Percentiles rank a stretch among this genome's conserved stretches.
These are phyloP conservation scores for Coniochaeta hoffmannii DNA, from an alignment of 2,329 filamentous ascomycete genomes.

Conservation along the genomic window DNA sequence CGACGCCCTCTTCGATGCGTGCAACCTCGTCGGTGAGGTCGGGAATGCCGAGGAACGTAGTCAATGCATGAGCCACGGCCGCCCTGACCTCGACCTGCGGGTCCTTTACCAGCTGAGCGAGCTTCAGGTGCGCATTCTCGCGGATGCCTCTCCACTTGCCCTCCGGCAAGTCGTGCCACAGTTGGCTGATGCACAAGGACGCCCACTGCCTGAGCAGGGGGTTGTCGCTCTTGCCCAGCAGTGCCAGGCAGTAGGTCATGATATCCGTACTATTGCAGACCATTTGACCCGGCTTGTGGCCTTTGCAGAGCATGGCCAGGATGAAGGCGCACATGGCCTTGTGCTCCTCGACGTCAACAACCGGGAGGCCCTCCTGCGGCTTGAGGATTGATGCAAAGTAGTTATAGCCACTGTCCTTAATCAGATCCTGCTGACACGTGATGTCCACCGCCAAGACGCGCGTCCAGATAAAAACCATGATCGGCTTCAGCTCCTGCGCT, in stretches of 20 bases:
- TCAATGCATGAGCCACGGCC: conserved; percentile 88
- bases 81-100: conserved; percentile 87
- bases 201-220: conserved; percentile 90
- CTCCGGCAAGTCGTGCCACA: conserved; percentile 86
- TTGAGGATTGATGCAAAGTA: conserved; percentile 95
- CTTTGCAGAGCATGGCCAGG: conserved; percentile 92
- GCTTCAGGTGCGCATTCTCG: conserved; percentile 72
- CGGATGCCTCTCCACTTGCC: conserved; percentile 95
- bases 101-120: conserved; percentile 76
- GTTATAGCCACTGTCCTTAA: conserved; percentile 95
- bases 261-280: conserved; percentile 88
- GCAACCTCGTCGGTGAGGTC: conserved; percentile 88
- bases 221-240: conserved; percentile 80
- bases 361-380: conserved; percentile 72
- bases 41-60: conserved; percentile 87
- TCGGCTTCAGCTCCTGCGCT: conserved; percentile 87
- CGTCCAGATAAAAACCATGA: conserved; percentile 99
- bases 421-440: conserved; percentile 83
- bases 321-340: conserved; percentile 99
- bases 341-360: conserved; percentile 86
- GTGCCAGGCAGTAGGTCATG: conserved; percentile 77
- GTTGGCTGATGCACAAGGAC: conserved; percentile 87
- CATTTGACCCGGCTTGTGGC: conserved; percentile 83
- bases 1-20: conserved; percentile 83
- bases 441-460: conserved; percentile 91